phyloP scores from a whole-genome alignment of 805 yeast genomes.

The Clavispora santaluciae region DNA sequence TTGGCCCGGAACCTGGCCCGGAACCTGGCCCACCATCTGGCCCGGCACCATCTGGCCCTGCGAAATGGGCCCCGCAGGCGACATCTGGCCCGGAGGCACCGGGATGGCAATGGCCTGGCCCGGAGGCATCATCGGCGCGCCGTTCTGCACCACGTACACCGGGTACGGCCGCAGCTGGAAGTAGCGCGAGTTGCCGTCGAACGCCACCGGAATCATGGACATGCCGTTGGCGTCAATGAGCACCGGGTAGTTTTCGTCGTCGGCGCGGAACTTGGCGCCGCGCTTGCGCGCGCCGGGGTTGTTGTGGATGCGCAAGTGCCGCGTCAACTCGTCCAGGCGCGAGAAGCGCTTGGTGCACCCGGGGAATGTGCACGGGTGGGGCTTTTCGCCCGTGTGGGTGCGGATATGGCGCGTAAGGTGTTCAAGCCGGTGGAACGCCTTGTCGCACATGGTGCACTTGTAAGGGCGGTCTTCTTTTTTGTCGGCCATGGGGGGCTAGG shows the following conservation, averaged over 20 bases:
- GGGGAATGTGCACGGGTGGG: conserved; percentile 78
- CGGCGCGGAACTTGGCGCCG: conserved; percentile 5
- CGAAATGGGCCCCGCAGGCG: too few species aligned
- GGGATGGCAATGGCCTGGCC: conserved; percentile 11
- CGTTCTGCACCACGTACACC: conserved; percentile 28
- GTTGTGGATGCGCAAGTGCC: conserved; percentile 78
- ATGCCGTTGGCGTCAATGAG: conserved; percentile 5
- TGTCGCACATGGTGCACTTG: conserved; percentile 77
- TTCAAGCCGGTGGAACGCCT: conserved; percentile 83
- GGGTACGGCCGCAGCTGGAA: conserved; percentile 32
- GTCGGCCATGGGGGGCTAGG: conserved; percentile 5
- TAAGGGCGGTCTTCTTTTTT: conserved; percentile 55
- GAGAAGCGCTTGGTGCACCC: conserved; percentile 80
- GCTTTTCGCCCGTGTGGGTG: conserved; percentile 92
- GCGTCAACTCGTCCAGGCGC: conserved; percentile 78
- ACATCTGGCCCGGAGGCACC: conserved; percentile 3
- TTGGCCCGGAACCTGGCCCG: background rate
- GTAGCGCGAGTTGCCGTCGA: conserved; percentile 24
- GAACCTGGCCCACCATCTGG: conserved; percentile 1
- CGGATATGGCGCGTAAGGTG: conserved; percentile 90
- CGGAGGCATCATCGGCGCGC: conserved; percentile 2
- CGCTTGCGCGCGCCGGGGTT: conserved; percentile 37
- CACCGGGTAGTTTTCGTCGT: conserved; percentile 6
- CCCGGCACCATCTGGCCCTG: background rate
- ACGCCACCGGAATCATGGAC: conserved; percentile 22